Base-by-base conservation (phyloP, 2,329 filamentous ascomycete genomes). In the Phoma sp. region DNA sequence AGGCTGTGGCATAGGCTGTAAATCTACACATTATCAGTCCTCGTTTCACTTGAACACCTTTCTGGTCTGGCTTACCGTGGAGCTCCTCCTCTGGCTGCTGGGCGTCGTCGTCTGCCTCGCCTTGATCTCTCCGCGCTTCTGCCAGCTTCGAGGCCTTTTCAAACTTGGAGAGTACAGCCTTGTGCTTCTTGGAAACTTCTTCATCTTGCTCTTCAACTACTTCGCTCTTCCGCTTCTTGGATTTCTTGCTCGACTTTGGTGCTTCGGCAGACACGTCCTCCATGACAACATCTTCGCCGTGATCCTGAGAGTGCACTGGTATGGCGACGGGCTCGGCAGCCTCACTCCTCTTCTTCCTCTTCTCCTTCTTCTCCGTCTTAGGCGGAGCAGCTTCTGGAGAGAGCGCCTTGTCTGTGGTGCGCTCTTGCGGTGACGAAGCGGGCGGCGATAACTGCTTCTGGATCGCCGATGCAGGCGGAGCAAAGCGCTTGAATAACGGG, bases 1-100 rank as follows among this genome's bases (percentile, higher is more conserved):
- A 12, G 91, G 92, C 64, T 96, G 92, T 7, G 92, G 92, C 19
- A 96, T 80, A 6, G 92, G 92, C 51, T 89, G 86, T 0, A 98
- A 80, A 21, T 91, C 91, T 71, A 27, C 46, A 31, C 13, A 35
- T 25, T 25, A 27, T 44, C 51, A 58, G 33, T 21, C 17, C 2
- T 35, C 13, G 7, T 3, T 9, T 6, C 10, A n/a, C 4, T 8
- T 17, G 13, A n/a, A 10, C 3, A 25, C n/a, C 2, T 12, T 17
- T 6, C 21, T 29, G 15, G 13, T 33, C 9, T 15, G 29, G 12
- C 60, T 43, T 66, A 72, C 73, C 72, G 49, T 92, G 87, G 3
- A 87, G 72, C 67, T 88, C 83, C 27, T 67, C 67, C 29, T 66
- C 53, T 21, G 65, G 63, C 32, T 63, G 54, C 36, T 47, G 27